Conservation (phyloP, 768 basidiomycete genomes). For the Pleurotus salmoneostramineus region DNA sequence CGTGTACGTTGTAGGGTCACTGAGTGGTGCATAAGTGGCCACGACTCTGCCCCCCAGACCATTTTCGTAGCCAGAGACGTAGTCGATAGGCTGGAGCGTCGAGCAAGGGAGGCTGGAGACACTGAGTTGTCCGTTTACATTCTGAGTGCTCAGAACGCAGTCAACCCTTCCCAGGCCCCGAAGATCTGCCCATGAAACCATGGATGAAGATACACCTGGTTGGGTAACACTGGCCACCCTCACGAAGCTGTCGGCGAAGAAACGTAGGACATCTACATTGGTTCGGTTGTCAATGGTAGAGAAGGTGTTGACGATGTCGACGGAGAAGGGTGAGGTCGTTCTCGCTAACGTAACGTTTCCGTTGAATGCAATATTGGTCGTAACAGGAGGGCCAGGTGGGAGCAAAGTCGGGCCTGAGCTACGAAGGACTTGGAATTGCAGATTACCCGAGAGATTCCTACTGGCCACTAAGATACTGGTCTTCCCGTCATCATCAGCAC, state of each 20-base stretch:
- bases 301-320: slow-evolving; percentile 1
- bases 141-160: neutral
- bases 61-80: neutral
- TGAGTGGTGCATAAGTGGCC: neutral
- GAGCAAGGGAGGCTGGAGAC: neutral
- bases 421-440: neutral
- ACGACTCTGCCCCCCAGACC: neutral
- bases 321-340: neutral
- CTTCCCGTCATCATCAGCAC: neutral
- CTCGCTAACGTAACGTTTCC: slow-evolving; percentile 3
- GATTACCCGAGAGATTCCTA: neutral
- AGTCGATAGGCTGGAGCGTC: neutral
- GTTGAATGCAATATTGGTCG: neutral
- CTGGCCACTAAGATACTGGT: slow-evolving; percentile 1
- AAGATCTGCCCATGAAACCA: slow-evolving; percentile 1
- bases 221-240: neutral
- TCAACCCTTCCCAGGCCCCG: neutral
- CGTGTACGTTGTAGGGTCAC: neutral
- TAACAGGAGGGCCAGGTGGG: neutral
- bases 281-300: neutral
- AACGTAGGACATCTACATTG: neutral
- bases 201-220: neutral
- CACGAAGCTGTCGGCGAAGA: neutral
- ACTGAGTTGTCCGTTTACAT: neutral
- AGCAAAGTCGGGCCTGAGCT: neutral